Evolutionary conservation across 306 rosid species (phyloP), one percentile per base, ranked within the genome.

Genomic region (Lablab purpureus): DNA sequence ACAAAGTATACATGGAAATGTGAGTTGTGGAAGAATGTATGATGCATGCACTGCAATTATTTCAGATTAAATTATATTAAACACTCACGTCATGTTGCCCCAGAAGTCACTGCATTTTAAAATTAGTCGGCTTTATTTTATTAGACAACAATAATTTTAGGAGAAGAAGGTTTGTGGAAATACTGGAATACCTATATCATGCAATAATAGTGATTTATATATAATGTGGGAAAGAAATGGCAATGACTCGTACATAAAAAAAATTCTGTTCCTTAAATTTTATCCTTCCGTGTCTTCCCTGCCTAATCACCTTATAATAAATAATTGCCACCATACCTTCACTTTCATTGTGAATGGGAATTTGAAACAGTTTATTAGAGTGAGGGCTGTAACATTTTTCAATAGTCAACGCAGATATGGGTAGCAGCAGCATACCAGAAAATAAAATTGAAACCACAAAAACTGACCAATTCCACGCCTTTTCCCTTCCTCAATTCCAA

Each of bases 381-480:
- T 36, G 49, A 23, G 63, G 3, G n/a, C 22, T 27, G 76, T 27
- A 47, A 60, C 52, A 52, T 62, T 78, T 89, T 89, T 84, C 93
- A 87, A 9, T 86, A 77, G 94, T 82, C 86, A 81, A 84, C 82
- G 62, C 73, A 74, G 76, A 76, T 60, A 73, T 70, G 66, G 60
- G 66, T 63, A 60, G 58, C 25, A 55, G 63, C 25, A 55, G 58
- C 11, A 23, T 68, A 59, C 73, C 21, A 67, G 75, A 73, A 80
- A 81, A 28, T 45, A 68, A 85, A 82, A 65, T 80, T 87, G 74
- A 84, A 50, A 79, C 46, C 82, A 68, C 78, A 71, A 74, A 74
- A 79, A 55, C 9, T 70, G 66, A 76, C 85, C 78, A 83, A 37
- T 73, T 87, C 85, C 58, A 75, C 58, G 62, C 50, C 76, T 71